Evolutionary conservation across 2,329 filamentous ascomycete species (phyloP).

Genomic region (Aspergillus jensenii): DNA sequence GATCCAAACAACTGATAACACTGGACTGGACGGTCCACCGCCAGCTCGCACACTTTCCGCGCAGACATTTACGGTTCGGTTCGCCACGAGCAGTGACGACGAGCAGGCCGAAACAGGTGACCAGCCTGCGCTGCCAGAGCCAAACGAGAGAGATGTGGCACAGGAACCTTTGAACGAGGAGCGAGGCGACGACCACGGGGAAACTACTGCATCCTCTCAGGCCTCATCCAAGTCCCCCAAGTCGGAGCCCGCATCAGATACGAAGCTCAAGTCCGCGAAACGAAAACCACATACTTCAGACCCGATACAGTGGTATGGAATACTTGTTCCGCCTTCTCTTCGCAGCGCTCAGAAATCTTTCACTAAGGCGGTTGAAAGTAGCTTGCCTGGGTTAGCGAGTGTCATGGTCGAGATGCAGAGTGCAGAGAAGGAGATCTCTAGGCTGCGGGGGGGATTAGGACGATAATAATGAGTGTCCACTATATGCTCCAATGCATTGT

Average conservation of each 20-base stretch:
- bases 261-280: constrained; percentile 20
- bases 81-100: background rate
- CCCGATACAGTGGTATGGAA: constrained; percentile 51
- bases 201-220: background rate
- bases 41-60: background rate
- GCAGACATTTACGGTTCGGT: constrained; percentile 15
- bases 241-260: constrained; percentile 4
- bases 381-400: constrained; percentile 38
- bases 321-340: constrained; percentile 46
- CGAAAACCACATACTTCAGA: constrained; percentile 36
- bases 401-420: constrained; percentile 40
- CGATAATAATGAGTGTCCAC: background rate
- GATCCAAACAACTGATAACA: background rate
- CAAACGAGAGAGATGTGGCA: background rate
- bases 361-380: constrained; percentile 35
- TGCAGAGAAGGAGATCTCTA: constrained; percentile 40
- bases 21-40: background rate
- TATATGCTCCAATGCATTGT: background rate
- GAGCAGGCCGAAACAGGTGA: constrained; percentile 9
- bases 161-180: background rate
- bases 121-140: background rate
- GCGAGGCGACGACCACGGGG: background rate
- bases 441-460: constrained; percentile 27
- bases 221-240: constrained; percentile 2
- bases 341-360: constrained; percentile 47